Conservation (phyloP, 2,329 filamentous ascomycete species). For the Pleomassaria siparia region DNA sequence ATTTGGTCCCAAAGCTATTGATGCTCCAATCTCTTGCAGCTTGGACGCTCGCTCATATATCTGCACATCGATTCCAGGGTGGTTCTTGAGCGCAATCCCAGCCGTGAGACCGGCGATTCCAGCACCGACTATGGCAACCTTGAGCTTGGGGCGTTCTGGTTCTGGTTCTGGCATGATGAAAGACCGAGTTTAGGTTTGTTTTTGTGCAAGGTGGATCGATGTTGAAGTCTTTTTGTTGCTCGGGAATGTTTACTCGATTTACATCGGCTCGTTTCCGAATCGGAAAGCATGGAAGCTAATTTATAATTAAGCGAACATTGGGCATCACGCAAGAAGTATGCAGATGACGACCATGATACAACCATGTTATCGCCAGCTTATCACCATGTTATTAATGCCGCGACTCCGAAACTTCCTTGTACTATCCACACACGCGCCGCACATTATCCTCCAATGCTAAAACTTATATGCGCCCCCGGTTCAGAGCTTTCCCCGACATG, state of each 20-base stretch:
- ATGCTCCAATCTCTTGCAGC: slow-evolving; percentile 43
- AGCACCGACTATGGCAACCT: slow-evolving; percentile 39
- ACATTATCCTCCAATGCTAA: not conserved
- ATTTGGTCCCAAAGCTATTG: slow-evolving; percentile 44
- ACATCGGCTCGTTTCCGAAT: not conserved
- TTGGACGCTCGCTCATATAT: slow-evolving; percentile 41
- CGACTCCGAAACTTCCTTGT: not conserved
- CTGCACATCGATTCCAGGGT: slow-evolving; percentile 33
- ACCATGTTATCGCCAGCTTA: not conserved
- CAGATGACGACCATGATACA: not conserved
- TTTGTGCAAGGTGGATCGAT: no score
- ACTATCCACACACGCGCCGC: not conserved
- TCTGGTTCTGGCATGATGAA: not conserved
- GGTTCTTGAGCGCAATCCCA: slow-evolving; percentile 37
- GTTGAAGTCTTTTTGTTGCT: not conserved
- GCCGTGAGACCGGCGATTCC: slow-evolving; percentile 45
- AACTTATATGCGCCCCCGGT: no score
- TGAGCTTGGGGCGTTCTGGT: slow-evolving; percentile 3
- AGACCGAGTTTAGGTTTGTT: not conserved
- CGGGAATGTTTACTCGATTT: no score
- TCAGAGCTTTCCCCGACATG: no score
- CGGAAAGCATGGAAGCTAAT: not conserved
- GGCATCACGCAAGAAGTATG: not conserved
- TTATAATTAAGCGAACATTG: not conserved
- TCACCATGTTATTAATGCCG: not conserved